Conservation (phyloP, 23 red algal species). For the Gracilaria domingensis region DNA sequence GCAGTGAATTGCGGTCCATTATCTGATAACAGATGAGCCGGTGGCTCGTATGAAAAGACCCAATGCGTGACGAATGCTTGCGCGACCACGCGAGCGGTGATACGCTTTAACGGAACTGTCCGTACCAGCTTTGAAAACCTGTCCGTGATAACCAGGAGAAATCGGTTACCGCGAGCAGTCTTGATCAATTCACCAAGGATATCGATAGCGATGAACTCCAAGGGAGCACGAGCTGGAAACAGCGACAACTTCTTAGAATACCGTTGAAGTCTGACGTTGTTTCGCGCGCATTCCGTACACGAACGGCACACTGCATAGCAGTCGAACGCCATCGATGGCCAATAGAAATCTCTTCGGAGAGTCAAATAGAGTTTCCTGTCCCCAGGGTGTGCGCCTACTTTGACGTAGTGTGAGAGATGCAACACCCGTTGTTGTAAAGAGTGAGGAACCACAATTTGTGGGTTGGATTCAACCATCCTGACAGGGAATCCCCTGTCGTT, state of each 20-base stretch:
- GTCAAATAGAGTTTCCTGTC: background rate
- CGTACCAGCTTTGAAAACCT: slow-evolving; percentile 43
- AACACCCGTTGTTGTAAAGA: slow-evolving; percentile 18
- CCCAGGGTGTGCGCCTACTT: slow-evolving; percentile 13
- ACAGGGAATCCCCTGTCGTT: slow-evolving; percentile 15
- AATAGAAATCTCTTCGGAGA: background rate
- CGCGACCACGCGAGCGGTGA: slow-evolving; percentile 12
- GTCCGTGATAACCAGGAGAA: slow-evolving; percentile 33
- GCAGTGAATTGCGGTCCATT: slow-evolving; percentile 23
- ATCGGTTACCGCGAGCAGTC: background rate
- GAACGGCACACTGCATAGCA: background rate
- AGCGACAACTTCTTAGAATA: slow-evolving; percentile 1
- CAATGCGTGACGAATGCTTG: slow-evolving; percentile 25
- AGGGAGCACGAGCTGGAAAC: slow-evolving; percentile 14
- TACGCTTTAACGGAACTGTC: slow-evolving; percentile 32
- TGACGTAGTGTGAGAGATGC: slow-evolving; percentile 28
- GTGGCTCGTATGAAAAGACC: slow-evolving; percentile 39
- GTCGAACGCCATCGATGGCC: background rate
- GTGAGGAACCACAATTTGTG: slow-evolving; percentile 33
- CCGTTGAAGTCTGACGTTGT: background rate
- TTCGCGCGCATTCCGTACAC: background rate
- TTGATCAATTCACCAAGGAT: slow-evolving; percentile 1
- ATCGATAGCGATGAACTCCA: background rate
- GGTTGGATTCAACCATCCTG: slow-evolving; percentile 3
- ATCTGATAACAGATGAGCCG: slow-evolving; percentile 18